Evolutionary conservation across 805 yeast genomes (phyloP), one percentile per base, ranked within the genome.

Genomic region (Kodamaea laetipori): DNA sequence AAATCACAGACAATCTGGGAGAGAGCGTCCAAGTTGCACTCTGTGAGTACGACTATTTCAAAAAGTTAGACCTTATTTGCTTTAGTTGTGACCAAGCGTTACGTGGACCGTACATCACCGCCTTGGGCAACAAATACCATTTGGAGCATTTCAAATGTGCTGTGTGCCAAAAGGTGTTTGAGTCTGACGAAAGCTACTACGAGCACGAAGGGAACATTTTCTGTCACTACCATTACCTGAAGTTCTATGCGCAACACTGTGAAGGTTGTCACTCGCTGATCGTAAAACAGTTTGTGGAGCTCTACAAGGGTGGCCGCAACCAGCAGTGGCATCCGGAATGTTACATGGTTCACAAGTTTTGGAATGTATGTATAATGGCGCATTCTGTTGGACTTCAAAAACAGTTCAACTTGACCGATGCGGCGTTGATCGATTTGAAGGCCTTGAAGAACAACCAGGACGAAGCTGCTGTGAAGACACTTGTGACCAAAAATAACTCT

Each of bases 251-350:
- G 1, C 84, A 85, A 24, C 82, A 83, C 44, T 94, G 99, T 67
- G 95, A 88, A 67, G 97, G 98, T 24, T 94, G 99, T 67, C 77
- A 82, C 45, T 83, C 87, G 27, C 87, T 97, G 1, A 94, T 95
- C 41, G 78, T 95, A 27, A 90, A 90, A 59, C 98, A 94, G 60
- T 94, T 90, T 63, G 96, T 92, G 27, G 97, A 92, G 63, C 81
- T 92, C 35, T 87, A 81, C 48, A 76, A 94, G 53, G 96, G 97
- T 39, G 97, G 97, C 16, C 77, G 84, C 53, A 84, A 86, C 46
- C 96, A 90, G 62, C 95, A 89, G 60, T 94, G 99, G 99, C 99
- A 94, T 65, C 98, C 97, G 1, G 98, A 95, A 61, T 94, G 99
- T 70, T 94, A 90, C 60, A 95, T 95, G 90, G 95, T 94, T 37